Evolutionary conservation across 2,329 filamentous ascomycete genomes (phyloP).

Genomic region (Colletotrichum tropicale): DNA sequence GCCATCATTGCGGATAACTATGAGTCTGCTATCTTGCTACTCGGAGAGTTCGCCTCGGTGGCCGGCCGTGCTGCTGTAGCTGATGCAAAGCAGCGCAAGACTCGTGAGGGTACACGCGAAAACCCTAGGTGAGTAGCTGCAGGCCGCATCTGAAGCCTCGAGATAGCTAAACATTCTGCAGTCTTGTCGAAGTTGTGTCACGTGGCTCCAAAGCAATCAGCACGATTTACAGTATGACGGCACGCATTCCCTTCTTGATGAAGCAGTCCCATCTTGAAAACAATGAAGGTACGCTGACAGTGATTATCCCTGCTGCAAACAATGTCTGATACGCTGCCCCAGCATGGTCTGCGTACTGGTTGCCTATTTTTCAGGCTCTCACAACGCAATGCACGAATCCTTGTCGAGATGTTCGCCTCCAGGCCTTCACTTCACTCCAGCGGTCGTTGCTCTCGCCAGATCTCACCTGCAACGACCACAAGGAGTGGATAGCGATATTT

Average conservation of each 20-base stretch:
- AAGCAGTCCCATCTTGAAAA: constrained; percentile 91
- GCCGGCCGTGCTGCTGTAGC: constrained; percentile 74
- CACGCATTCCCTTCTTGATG: constrained; percentile 84
- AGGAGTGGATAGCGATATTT: constrained; percentile 96
- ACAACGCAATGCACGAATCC: constrained; percentile 93
- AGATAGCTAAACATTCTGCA: not conserved
- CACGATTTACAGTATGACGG: constrained; percentile 82
- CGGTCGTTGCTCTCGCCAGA: constrained; percentile 84
- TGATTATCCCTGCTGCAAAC: not conserved
- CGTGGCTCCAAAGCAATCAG: constrained; percentile 82
- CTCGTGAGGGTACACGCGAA: constrained; percentile 52
- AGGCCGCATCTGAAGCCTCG: constrained; percentile 42
- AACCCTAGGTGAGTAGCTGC: constrained; percentile 56
- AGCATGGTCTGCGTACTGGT: constrained; percentile 98
- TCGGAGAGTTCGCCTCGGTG: constrained; percentile 89
- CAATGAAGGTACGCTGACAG: constrained; percentile 66
- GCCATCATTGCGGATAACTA: constrained; percentile 96
- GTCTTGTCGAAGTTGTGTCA: constrained; percentile 66
- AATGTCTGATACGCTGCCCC: constrained; percentile 37
- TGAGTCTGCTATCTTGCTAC: constrained; percentile 80
- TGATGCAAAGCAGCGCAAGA: constrained; percentile 48
- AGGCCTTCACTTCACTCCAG: constrained; percentile 86
- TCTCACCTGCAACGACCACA: constrained; percentile 80
- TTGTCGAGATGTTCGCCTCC: constrained; percentile 88
- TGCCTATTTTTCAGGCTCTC: constrained; percentile 88